Conservation (phyloP, 2,329 filamentous ascomycete species). For the Calonectria crousiana region DNA sequence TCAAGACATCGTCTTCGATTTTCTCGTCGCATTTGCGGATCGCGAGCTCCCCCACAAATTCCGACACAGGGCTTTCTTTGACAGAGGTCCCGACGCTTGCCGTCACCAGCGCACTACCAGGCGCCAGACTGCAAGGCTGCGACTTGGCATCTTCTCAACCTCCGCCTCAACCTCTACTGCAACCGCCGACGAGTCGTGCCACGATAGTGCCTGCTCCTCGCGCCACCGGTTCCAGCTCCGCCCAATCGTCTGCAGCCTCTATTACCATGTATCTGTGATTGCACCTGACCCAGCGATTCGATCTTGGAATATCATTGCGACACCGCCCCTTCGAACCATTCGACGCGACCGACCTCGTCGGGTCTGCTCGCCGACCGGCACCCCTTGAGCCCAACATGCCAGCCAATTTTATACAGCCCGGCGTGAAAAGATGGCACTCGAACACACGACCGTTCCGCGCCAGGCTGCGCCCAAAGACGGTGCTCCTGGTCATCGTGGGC, state of each 20-base stretch:
- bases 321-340: conserved; percentile 13
- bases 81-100: conserved; percentile 52
- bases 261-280: conserved; percentile 39
- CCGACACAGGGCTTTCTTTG: conserved; percentile 48
- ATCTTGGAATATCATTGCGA: conserved; percentile 18
- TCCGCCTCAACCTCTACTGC: conserved; percentile 26
- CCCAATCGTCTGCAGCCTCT: conserved; percentile 15
- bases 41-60: conserved; percentile 13
- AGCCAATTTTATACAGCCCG: conserved; percentile 20
- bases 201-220: conserved; percentile 21
- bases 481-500: conserved; percentile 56
- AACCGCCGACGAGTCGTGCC: conserved; percentile 26
- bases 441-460: conserved; percentile 46
- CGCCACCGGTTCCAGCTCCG: conserved; percentile 16
- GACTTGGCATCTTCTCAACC: conserved; percentile 7
- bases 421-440: conserved; percentile 51
- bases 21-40: conserved; percentile 18
- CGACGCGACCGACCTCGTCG: conserved; percentile 16
- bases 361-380: conserved; percentile 9
- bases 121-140: conserved; percentile 19
- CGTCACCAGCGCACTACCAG: conserved; percentile 17
- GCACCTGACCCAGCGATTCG: conserved; percentile 11
- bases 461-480: conserved; percentile 55
- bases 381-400: neutral
- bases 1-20: conserved; percentile 29